Base-by-base conservation (phyloP, 257 asterid genomes). In the Paulownia fortunei region DNA sequence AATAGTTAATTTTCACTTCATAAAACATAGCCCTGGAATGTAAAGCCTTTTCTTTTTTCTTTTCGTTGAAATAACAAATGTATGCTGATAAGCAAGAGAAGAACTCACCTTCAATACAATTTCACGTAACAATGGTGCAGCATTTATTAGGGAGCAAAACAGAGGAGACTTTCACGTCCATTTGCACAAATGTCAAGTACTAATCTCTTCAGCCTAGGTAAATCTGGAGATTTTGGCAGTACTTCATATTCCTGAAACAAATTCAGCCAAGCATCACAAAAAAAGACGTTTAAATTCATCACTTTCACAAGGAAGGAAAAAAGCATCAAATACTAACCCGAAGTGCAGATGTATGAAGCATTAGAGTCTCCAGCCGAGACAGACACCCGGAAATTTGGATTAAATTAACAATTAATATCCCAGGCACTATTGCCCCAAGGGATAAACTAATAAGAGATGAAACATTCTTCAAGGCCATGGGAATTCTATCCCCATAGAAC, bases 331-430 rank as follows among this genome's bases (percentile, higher is more conserved):
- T 2, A 63, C 70, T 32, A 34, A 63, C 70, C 70, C 0, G 49
- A 6, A 32, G 19, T 15, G 4, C 5, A 32, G 47, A 7, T 63
- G 26, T 15, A 10, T 5, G 15, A 36, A 63, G 46, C 26, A 19
- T 63, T 8, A 63, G 70, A n/a, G 70, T 32, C 49, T 63, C 70
- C 27, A 63, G 47, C 27, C 6, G 49, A 63, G 70, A 63, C 24
- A 63, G 11, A 34, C 49, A 63, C 21, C 26, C 2, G 13, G 70
- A 32, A 5, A 63, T 6, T 36, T 36, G 24, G 30, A 1, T 18
- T 3, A 34, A 15, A 32, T 36, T 15, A 16, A 0, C 6, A 32
- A 4, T 30, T 32, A 63, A 13, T 1, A 8, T 15, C 13, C 0
- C 30, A 2, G 49, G 16, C 6, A 1, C 0, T 2, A 1, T 6